Conservation (phyloP, 495 filamentous ascomycete species). For the Neurospora sp. region DNA sequence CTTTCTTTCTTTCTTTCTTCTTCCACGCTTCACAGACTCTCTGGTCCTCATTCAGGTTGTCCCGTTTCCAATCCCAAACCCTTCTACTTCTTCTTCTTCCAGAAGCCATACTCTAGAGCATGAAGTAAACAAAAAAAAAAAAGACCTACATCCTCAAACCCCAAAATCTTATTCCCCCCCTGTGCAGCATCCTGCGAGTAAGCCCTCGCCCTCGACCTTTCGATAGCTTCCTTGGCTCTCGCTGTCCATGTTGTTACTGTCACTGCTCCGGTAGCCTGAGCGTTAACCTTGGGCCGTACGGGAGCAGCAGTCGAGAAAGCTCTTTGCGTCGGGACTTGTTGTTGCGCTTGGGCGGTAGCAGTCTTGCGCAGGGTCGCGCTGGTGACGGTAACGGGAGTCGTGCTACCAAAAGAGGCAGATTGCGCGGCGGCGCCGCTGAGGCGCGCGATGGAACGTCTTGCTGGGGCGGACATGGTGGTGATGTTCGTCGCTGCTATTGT, state of each 20-base stretch:
- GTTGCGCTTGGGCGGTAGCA: too few relatives aligned
- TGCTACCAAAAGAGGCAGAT: too few relatives aligned
- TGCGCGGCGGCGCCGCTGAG: not conserved
- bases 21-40: too few relatives aligned
- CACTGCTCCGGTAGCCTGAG: not conserved
- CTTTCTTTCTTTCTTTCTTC: not conserved
- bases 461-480: not conserved
- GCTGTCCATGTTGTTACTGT: not conserved
- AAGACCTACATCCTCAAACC: slow-evolving; percentile 33
- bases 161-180: slow-evolving; percentile 32
- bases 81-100: too few relatives aligned
- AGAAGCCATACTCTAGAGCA: too few relatives aligned
- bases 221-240: not conserved
- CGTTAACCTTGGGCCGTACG: not conserved
- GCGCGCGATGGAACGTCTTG: slow-evolving; percentile 1
- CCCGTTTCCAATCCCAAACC: too few relatives aligned
- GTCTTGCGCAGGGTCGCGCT: not conserved
- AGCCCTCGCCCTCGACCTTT: not conserved
- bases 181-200: slow-evolving; percentile 1
- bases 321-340: not conserved
- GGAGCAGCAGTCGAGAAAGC: not conserved
- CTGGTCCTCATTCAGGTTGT: too few relatives aligned
- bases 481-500: not conserved
- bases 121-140: too few relatives aligned
- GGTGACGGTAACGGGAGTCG: not conserved